These are phyloP conservation scores for Pyricularia grisea DNA, from an alignment of 2,329 filamentous ascomycete genomes.

Conservation along the genomic window DNA sequence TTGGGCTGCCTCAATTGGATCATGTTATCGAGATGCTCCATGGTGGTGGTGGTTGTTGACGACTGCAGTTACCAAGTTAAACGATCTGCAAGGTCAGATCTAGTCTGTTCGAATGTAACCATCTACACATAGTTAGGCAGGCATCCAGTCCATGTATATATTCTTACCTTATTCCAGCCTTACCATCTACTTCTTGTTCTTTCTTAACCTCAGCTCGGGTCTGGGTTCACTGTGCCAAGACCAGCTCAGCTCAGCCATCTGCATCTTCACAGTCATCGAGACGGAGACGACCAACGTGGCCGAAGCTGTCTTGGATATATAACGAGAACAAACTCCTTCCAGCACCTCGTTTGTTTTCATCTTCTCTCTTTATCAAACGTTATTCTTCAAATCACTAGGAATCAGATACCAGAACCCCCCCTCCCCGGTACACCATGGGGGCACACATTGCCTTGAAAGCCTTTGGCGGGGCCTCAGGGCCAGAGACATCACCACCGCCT, in stretches of 20 bases:
- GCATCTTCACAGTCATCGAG: neutral
- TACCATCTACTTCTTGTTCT: neutral
- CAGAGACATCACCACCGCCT: neutral
- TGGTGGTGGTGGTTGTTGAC: neutral
- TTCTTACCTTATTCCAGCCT: neutral
- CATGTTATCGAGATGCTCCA: neutral
- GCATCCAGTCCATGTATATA: neutral
- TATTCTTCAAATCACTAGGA: neutral
- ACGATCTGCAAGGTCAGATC: neutral
- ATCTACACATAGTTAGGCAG: neutral
- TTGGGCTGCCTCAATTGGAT: neutral
- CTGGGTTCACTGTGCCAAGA: neutral
- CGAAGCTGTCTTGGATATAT: neutral
- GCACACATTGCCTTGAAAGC: neutral
- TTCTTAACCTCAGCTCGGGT: neutral
- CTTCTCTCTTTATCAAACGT: neutral
- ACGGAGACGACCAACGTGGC: too few species aligned
- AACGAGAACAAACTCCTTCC: neutral
- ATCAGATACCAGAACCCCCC: too few species aligned
- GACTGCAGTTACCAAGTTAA: neutral
- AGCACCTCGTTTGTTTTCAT: neutral
- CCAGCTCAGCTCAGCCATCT: neutral
- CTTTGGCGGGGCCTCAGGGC: neutral
- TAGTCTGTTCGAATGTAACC: neutral
- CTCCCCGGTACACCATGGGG: neutral